phyloP scores from a whole-genome alignment of 2,329 filamentous ascomycete genomes.

The Penicillium sp. region DNA sequence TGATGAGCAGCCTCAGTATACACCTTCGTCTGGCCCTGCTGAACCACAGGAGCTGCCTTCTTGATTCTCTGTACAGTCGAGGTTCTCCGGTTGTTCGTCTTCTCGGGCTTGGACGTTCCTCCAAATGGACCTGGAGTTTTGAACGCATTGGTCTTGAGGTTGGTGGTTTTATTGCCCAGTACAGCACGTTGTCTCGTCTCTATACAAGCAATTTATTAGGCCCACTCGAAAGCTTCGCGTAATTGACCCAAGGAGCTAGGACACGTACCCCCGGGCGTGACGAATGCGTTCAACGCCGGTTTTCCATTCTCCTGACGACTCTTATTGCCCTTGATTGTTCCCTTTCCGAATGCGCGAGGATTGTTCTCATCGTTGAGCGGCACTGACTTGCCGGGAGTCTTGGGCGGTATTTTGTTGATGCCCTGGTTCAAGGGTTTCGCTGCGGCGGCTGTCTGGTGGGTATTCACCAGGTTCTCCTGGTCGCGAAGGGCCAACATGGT shows the following conservation, averaged over 20 bases:
- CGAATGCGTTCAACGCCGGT: conserved; percentile 68
- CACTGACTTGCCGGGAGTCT: conserved; percentile 85
- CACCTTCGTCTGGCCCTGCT: conserved; percentile 51
- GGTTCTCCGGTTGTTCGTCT: conserved; percentile 65
- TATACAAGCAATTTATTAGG: conserved; percentile 19
- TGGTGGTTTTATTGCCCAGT: conserved; percentile 93
- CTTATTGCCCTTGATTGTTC: conserved; percentile 60
- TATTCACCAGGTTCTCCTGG: conserved; percentile 85
- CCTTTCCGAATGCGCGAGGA: conserved; percentile 65
- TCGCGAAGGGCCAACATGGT: conserved; percentile 79
- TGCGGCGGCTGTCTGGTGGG: conserved; percentile 72
- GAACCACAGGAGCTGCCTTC: conserved; percentile 59
- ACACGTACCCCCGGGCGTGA: conserved; percentile 78
- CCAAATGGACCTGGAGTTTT: conserved; percentile 70
- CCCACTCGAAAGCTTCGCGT: conserved; percentile 11
- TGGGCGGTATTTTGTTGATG: conserved; percentile 67
- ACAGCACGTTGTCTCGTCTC: conserved; percentile 76
- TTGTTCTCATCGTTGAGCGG: conserved; percentile 86
- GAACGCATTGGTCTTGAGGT: conserved; percentile 77
- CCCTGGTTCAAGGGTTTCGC: conserved; percentile 75
- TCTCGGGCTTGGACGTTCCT: conserved; percentile 65
- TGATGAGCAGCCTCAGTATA: conserved; percentile 58
- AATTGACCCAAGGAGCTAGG: conserved; percentile 7
- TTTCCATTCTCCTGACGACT: conserved; percentile 65
- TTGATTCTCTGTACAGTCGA: conserved; percentile 67